Evolutionary conservation across 805 yeast species (phyloP), one percentile per base, ranked within the genome.

Genomic region (Kluyveromyces wickerhamii): DNA sequence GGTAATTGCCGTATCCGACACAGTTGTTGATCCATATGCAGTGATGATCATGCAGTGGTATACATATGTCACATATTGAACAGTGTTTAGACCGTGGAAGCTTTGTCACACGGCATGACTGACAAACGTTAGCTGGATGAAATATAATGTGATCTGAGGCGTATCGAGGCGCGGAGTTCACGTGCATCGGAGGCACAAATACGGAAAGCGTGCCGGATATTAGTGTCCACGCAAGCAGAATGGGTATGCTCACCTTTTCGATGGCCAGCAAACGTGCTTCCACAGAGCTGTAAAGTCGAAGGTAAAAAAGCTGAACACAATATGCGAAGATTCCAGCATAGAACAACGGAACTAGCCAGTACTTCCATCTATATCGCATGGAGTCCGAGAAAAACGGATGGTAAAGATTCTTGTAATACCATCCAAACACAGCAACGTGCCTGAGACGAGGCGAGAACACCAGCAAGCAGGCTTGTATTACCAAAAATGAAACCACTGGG

Each of bases 71-170:
- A 54, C 94, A 85, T 5, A 68, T 65, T 5, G 72, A 64, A 48
- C 95, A 85, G 59, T 85, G 95, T 40, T 79, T 77, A 0, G 92
- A 66, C 25, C 94, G 59, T 0, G 87, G 80, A 0, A 82, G 78
- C 44, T 87, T 66, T 66, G 75, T 66, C 13, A 72, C 57, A 13
- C 67, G 59, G 49, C 95, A 85, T 1, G 80, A 69, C 1, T 66
- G 29, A 44, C 88, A 80, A 43, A 60, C 62, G 10, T 56, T 60
- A 32, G 55, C 59, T 5, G 68, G 61, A 48, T 72, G 67, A 53
- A 68, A 81, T 15, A 80, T 63, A 23, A 80, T 51, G 15, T 65
- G 57, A 49, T 81, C 84, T 43, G 57, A 65, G 2, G 49, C 45
- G 43, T 62, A 67, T 21, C 11, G 26, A 16, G 28, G 28, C 12